Conservation (phyloP, 2,329 filamentous ascomycete genomes). For the Keithomyces neogunnii region DNA sequence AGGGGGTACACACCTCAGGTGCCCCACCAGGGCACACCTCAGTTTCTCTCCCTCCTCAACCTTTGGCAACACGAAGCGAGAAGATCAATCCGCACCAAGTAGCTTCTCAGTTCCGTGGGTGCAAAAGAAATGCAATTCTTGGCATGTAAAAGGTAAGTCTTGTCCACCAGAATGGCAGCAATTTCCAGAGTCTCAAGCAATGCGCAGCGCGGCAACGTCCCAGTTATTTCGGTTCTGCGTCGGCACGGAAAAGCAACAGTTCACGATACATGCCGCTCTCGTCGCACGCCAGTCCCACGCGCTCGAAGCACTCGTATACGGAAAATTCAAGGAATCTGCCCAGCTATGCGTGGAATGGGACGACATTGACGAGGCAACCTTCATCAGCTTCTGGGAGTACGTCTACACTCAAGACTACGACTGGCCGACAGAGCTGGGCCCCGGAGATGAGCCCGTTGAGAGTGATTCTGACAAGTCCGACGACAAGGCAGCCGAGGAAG, state of each 20-base stretch:
- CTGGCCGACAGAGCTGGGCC: neutral
- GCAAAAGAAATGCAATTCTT: too few species aligned
- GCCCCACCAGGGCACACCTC: too few species aligned
- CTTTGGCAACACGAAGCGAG: too few species aligned
- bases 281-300: constrained; percentile 8
- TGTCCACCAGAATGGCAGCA: too few species aligned
- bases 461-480: neutral
- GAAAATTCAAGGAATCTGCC: constrained; percentile 6
- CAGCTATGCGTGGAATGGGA: constrained; percentile 7
- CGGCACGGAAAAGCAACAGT: constrained; percentile 6
- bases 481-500: neutral
- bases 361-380: constrained; percentile 8
- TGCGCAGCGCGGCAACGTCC: neutral
- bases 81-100: too few species aligned
- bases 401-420: constrained; percentile 9
- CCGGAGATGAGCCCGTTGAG: neutral
- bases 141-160: too few species aligned
- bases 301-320: constrained; percentile 6
- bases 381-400: constrained; percentile 9
- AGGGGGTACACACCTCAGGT: too few species aligned
- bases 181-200: too few species aligned
- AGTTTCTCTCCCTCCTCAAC: too few species aligned
- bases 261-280: constrained; percentile 10
- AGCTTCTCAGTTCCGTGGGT: too few species aligned
- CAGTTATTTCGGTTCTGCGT: constrained; percentile 8